phyloP scores from a whole-genome alignment of 441 rosid species.

The Syzygium malaccense region DNA sequence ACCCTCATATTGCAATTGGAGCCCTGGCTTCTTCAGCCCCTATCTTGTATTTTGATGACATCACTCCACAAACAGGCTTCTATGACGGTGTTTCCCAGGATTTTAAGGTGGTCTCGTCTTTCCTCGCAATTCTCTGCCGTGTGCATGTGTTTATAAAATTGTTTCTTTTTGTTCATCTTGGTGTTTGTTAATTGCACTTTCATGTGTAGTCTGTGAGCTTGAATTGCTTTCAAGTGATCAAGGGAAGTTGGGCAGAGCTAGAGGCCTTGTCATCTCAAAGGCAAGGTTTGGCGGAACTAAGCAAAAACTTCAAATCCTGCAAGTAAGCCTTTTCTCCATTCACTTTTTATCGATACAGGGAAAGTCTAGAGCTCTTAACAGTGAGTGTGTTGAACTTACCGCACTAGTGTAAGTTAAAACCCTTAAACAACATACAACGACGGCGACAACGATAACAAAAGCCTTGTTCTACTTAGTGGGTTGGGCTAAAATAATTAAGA shows the following conservation, averaged over 20 bases:
- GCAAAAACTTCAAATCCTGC: slow-evolving; percentile 62
- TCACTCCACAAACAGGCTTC: slow-evolving; percentile 63
- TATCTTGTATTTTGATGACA: slow-evolving; percentile 58
- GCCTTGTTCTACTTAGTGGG: background rate
- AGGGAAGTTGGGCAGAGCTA: slow-evolving; percentile 64
- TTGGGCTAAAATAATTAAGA: background rate
- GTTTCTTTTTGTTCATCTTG: background rate
- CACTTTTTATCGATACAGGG: background rate
- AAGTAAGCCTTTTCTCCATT: slow-evolving; percentile 26
- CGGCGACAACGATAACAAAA: background rate
- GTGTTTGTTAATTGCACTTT: background rate
- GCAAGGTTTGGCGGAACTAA: slow-evolving; percentile 41
- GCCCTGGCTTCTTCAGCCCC: slow-evolving; percentile 82
- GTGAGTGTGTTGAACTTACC: background rate
- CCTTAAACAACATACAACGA: background rate
- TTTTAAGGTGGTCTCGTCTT: slow-evolving; percentile 35
- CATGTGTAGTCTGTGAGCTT: slow-evolving; percentile 50
- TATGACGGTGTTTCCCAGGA: slow-evolving; percentile 65
- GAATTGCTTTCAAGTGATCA: slow-evolving; percentile 60
- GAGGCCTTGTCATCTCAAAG: slow-evolving; percentile 33
- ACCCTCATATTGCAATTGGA: slow-evolving; percentile 66
- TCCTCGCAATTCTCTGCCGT: background rate
- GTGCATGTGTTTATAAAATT: background rate
- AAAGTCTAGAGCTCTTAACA: background rate
- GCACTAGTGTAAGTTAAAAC: background rate